Conservation (phyloP, 257 asterid species). For the Salvia rosmarinus region DNA sequence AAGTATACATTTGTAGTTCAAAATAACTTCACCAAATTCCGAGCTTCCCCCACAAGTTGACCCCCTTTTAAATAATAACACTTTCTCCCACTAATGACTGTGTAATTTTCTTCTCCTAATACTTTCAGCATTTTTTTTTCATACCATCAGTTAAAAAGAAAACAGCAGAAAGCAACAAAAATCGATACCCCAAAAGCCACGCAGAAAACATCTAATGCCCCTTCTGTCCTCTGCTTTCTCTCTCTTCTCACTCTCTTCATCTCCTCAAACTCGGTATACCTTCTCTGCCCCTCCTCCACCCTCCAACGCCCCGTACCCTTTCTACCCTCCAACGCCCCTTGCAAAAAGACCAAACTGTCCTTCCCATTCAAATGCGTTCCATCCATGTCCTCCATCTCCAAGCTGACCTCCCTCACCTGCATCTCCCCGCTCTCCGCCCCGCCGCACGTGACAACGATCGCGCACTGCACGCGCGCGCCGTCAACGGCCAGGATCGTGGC, state of each 20-base stretch:
- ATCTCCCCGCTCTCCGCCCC: conserved; percentile 62
- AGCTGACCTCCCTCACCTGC: conserved; percentile 82
- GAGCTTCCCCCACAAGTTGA: conserved; percentile 33
- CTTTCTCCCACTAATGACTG: no score
- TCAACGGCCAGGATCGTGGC: conserved; percentile 52
- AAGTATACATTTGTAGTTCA: conserved; percentile 15
- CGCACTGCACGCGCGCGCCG: conserved; percentile 56
- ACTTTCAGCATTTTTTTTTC: not conserved
- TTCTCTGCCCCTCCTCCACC: conserved; percentile 48
- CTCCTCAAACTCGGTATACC: conserved; percentile 51
- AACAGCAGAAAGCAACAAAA: conserved; percentile 50
- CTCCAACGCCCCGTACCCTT: conserved; percentile 53
- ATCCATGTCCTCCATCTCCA: conserved; percentile 80
- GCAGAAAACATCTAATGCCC: conserved; percentile 58
- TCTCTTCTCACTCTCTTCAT: conserved; percentile 63
- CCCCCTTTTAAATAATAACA: not conserved
- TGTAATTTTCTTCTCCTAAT: not conserved
- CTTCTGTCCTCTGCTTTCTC: conserved; percentile 60
- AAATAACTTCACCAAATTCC: conserved; percentile 19
- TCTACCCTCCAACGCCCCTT: conserved; percentile 66
- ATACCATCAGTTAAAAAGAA: conserved; percentile 25
- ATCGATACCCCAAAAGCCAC: conserved; percentile 62
- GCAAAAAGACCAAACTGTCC: conserved; percentile 76
- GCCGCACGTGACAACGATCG: conserved; percentile 68
- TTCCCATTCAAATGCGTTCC: conserved; percentile 75